Evolutionary conservation across 2,329 filamentous ascomycete genomes (phyloP), one percentile per base, ranked within the genome.

Genomic region (Claviceps sp.): DNA sequence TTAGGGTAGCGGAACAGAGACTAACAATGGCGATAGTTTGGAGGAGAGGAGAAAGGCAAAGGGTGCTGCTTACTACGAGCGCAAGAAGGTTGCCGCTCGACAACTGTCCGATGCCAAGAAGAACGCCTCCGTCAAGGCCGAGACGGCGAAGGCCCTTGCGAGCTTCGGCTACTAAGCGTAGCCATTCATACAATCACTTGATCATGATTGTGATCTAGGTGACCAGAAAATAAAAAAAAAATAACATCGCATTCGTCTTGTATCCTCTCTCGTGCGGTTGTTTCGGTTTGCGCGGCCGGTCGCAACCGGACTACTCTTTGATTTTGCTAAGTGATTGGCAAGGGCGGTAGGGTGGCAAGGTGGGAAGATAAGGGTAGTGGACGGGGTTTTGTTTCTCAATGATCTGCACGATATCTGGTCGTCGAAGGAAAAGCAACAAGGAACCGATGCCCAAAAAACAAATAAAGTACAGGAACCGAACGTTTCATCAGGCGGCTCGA

Each of bases 21-120:
- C 55, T 61, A 57, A 63, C 55, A 55, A 46, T 14, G 54, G 63
- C 67, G 29, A 50, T 20, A 97, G 93, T 77, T 83, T 98, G 69
- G 93, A 98, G 83, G 93, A 98, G 83, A 84, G 91, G 77, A 88
- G 93, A 81, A 98, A 98, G 83, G 91, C 94, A 75, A 98, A 97
- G 88, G 86, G 89, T 69, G 83, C 86, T 65, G 93, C 93, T 72
- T 98, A 96, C 86, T 97, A 97, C 83, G 90, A 95, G 82, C 89
- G 90, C 83, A 98, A 97, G 93, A 95, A 94, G 88, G 82, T 88
- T 64, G 86, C 86, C 65, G 82, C 85, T 72, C 87, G 86, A 81
- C 88, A 94, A 79, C 77, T 96, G 65, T 79, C 83, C 64, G 87
- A 95, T 71, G 90, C 91, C 66, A 86, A 95, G 85, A 91, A 91